phyloP scores from a whole-genome alignment of 2,329 filamentous ascomycete species.

The Trichoderma breve region DNA sequence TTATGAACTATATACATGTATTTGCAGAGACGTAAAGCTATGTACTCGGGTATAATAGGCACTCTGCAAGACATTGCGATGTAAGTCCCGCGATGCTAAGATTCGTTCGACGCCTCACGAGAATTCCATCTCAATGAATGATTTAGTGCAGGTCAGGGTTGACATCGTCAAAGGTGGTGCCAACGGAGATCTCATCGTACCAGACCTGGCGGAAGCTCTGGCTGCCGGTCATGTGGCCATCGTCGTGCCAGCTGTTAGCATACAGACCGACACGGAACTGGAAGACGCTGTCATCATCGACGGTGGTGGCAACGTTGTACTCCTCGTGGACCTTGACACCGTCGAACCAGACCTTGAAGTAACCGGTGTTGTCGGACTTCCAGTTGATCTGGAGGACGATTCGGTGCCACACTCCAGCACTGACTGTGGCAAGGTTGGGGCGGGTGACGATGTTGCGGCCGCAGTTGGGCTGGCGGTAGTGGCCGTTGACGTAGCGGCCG shows the following conservation, averaged over 20 bases:
- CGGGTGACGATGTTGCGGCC: conserved; percentile 24
- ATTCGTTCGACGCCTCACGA: background rate
- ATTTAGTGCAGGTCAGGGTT: conserved; percentile 23
- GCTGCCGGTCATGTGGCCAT: conserved; percentile 38
- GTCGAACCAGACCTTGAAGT: conserved; percentile 48
- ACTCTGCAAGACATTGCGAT: background rate
- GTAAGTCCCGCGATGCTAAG: background rate
- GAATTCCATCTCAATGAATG: background rate
- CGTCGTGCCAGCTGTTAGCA: conserved; percentile 50
- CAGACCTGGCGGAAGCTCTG: conserved; percentile 48
- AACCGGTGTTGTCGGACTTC: conserved; percentile 44
- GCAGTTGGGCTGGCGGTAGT: conserved; percentile 30
- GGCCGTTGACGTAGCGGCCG: conserved; percentile 37
- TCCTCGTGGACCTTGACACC: conserved; percentile 43
- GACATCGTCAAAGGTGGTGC: conserved; percentile 35
- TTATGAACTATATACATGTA: background rate
- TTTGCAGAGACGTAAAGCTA: background rate
- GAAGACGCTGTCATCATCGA: conserved; percentile 43
- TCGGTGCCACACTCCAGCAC: conserved; percentile 45
- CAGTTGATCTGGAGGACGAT: conserved; percentile 47
- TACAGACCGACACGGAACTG: conserved; percentile 49
- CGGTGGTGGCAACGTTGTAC: conserved; percentile 42
- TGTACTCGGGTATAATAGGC: background rate
- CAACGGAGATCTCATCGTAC: conserved; percentile 49
- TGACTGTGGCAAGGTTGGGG: conserved; percentile 38